Evolutionary conservation across 2,329 filamentous ascomycete species (phyloP).

Genomic region (Onygenales sp.): DNA sequence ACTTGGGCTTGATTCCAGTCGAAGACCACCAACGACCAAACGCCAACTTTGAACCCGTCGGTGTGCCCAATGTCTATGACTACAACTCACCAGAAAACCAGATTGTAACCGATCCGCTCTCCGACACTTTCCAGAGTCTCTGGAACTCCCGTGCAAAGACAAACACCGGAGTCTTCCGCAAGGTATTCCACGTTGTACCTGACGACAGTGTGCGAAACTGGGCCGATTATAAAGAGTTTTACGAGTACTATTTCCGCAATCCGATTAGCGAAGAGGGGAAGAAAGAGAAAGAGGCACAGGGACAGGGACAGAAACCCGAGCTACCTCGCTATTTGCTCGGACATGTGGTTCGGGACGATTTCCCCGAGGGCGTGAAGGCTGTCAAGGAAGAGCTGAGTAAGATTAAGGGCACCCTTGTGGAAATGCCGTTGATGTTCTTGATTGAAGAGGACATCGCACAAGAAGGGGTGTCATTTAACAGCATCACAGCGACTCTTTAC

Average conservation of each 20-base stretch:
- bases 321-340: conserved; percentile 65
- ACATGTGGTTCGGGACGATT: conserved; percentile 74
- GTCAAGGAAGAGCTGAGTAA: conserved; percentile 60
- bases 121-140: conserved; percentile 43
- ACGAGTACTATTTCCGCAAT: conserved; percentile 49
- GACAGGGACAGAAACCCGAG: conserved; percentile 22
- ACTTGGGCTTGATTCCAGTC: conserved; percentile 68
- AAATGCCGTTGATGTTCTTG: conserved; percentile 87
- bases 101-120: conserved; percentile 49
- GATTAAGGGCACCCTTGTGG: conserved; percentile 63
- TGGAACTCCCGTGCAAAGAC: conserved; percentile 51
- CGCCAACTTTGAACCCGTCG: conserved; percentile 49
- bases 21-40: conserved; percentile 57
- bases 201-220: conserved; percentile 50
- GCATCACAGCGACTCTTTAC: conserved; percentile 63
- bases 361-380: conserved; percentile 61
- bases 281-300: conserved; percentile 26
- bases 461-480: conserved; percentile 64
- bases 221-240: conserved; percentile 55
- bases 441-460: conserved; percentile 79
- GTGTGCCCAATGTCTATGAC: conserved; percentile 46
- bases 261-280: conserved; percentile 24
- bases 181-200: conserved; percentile 54
- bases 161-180: conserved; percentile 52
- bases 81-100: conserved; percentile 40